These are phyloP conservation scores for Obelidium mucronatum DNA, from an alignment of 192 early-diverging fungal genomes.

Conservation along the genomic window DNA sequence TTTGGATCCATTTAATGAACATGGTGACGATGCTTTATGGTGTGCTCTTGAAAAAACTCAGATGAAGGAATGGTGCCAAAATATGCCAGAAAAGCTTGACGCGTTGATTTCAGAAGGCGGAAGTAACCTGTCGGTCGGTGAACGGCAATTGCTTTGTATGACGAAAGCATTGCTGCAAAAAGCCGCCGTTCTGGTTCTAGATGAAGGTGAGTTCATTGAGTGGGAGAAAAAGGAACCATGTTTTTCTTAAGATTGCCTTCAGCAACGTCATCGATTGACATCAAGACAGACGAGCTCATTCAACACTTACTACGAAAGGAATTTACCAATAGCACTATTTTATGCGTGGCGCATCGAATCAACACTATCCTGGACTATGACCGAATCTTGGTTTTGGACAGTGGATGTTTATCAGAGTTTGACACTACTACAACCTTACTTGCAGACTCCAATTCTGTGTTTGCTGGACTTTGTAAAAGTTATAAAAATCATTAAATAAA, in stretches of 20 bases:
- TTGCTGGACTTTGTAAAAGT: conserved; percentile 14
- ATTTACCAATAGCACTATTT: conserved; percentile 63
- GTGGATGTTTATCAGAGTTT: conserved; percentile 54
- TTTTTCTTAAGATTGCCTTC: background rate
- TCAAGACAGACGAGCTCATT: conserved; percentile 69
- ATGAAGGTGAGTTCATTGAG: conserved; percentile 34
- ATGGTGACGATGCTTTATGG: conserved; percentile 68
- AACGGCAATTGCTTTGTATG: conserved; percentile 63
- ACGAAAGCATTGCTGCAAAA: conserved; percentile 55
- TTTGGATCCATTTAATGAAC: conserved; percentile 69
- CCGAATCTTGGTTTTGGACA: conserved; percentile 52
- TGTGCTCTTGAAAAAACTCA: conserved; percentile 60
- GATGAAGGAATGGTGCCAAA: conserved; percentile 36
- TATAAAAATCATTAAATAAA: conserved; percentile 39
- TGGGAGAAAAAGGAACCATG: background rate
- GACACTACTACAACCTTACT: conserved; percentile 62
- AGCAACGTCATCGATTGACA: conserved; percentile 77
- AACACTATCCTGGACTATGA: conserved; percentile 58
- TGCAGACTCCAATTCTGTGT: conserved; percentile 24
- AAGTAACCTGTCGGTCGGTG: conserved; percentile 75
- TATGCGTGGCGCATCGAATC: conserved; percentile 48
- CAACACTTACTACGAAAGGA: conserved; percentile 56
- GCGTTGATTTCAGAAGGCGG: conserved; percentile 72
- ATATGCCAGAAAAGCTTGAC: conserved; percentile 46
- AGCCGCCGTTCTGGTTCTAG: conserved; percentile 40